Percentiles rank a stretch among this genome's conserved stretches.
phyloP scores from a whole-genome alignment of 2,329 filamentous ascomycete genomes.

The Pseudogymnoascus sp. region DNA sequence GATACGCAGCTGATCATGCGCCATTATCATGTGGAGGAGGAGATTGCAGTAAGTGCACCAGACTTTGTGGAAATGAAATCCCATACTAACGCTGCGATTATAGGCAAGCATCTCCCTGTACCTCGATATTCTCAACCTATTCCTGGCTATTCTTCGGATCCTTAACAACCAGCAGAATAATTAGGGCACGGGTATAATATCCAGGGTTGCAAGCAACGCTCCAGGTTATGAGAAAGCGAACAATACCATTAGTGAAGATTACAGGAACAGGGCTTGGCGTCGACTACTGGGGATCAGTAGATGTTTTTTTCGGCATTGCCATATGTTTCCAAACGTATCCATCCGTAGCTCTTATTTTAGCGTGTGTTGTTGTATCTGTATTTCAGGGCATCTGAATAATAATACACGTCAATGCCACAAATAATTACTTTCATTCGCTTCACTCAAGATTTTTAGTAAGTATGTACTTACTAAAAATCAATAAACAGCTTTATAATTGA shows the following conservation, averaged over 20 bases:
- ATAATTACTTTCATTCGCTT: background rate
- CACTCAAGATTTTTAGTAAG: too few relatives aligned
- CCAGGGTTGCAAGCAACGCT: background rate
- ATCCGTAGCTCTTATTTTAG: background rate
- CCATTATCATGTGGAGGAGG: conserved; percentile 95
- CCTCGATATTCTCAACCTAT: conserved; percentile 93
- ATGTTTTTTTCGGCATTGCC: background rate
- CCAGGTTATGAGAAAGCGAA: background rate
- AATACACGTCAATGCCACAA: background rate
- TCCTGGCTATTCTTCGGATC: conserved; percentile 90
- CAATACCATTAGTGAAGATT: background rate
- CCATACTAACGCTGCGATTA: background rate
- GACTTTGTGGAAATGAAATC: background rate
- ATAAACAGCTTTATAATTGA: too few relatives aligned
- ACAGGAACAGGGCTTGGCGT: background rate
- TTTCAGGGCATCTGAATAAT: background rate
- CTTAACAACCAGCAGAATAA: conserved; percentile 95
- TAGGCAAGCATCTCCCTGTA: conserved; percentile 83
- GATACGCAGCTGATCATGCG: conserved; percentile 94
- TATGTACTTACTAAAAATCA: too few relatives aligned
- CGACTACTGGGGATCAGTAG: background rate
- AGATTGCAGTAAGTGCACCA: conserved; percentile 55
- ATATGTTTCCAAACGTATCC: background rate
- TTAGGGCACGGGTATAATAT: conserved; percentile 36
- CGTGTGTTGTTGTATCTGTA: background rate